Evolutionary conservation across 2,329 filamentous ascomycete species (phyloP), one percentile per base, ranked within the genome.

Genomic region (Pseudocercospora fijiensis): DNA sequence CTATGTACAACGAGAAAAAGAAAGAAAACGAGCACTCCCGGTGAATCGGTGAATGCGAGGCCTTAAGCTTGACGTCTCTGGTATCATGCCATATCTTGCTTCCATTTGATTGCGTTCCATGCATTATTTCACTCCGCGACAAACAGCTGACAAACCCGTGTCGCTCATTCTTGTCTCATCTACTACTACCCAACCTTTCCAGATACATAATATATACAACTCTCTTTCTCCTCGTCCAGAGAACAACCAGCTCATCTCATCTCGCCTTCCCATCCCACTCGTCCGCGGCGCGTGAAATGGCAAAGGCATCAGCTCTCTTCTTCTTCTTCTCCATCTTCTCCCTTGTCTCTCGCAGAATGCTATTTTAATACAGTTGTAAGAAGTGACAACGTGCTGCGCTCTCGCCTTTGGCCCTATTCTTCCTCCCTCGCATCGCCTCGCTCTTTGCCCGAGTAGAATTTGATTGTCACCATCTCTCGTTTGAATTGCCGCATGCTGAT

Each of bases 191-290:
- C 53, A 56, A 56, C 53, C 37, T 18, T 18, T 56, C 37, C 53
- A 37, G n/a, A 33, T 56, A 18, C 28, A 37, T 56, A 56, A 56
- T 56, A 56, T 56, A 56, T 56, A 56, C 53, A 56, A 33, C 53
- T 26, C 26, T 53, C 9, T 18, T 16, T 26, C n/a, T 26, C 20
- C 4, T 41, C 37, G 5, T 24, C 45, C 18, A 49, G 45, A 49
- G 9, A 13, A n/a, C n/a, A n/a, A 41, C 16, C 37, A 41, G 37
- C 16, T 41, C 37, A 4, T 41, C 16, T 41, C 37, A 4, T 41
- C 37, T 41, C 6, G 16, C 37, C 37, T 18, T 8, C 37, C 5
- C 33, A 37, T 16, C n/a, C 18, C 45, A 22, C 20, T 49, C 20
- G 16, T 11, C 49, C 49, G 49, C 49, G 49, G 49, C 49, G 49